These are phyloP conservation scores for Metschnikowia chrysomelidarum DNA, from an alignment of 805 yeast species.

Conservation along the genomic window DNA sequence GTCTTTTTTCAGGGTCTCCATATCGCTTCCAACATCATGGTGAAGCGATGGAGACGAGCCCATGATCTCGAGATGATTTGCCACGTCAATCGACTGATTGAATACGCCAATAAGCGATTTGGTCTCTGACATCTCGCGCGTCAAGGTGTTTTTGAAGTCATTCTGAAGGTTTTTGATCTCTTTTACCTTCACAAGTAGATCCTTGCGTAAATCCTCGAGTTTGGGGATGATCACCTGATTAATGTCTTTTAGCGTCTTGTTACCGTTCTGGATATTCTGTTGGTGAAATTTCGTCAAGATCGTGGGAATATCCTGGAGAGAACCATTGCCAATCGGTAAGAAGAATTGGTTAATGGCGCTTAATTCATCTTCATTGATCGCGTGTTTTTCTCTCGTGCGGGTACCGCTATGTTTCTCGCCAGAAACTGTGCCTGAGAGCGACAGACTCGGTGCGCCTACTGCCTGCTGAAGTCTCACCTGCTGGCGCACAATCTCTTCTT, in stretches of 20 bases:
- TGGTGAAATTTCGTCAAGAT: conserved; percentile 52
- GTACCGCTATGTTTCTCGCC: conserved; percentile 6
- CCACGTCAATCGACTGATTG: conserved; percentile 59
- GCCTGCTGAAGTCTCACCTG: conserved; percentile 80
- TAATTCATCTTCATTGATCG: conserved; percentile 28
- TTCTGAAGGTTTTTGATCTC: conserved; percentile 80
- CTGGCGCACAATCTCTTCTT: conserved; percentile 85
- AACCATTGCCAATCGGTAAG: conserved; percentile 73
- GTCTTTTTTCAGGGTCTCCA: conserved; percentile 54
- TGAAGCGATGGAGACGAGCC: conserved; percentile 16
- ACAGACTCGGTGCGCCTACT: conserved; percentile 26
- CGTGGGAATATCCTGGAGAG: conserved; percentile 80
- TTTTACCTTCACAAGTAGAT: conserved; percentile 77
- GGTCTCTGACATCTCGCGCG: conserved; percentile 51
- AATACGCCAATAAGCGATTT: conserved; percentile 45
- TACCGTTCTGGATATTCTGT: conserved; percentile 34
- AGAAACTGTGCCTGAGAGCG: conserved; percentile 4
- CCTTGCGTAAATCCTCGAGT: conserved; percentile 60
- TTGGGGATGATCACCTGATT: conserved; percentile 50
- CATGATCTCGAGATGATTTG: conserved; percentile 42
- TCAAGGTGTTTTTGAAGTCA: conserved; percentile 78
- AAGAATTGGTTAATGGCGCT: conserved; percentile 51
- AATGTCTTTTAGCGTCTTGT: conserved; percentile 49
- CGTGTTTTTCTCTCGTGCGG: conserved; percentile 12
- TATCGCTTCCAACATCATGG: conserved; percentile 14